Base-by-base conservation (phyloP, 108 stramenopile genomes). In the Epipyxis sp. region DNA sequence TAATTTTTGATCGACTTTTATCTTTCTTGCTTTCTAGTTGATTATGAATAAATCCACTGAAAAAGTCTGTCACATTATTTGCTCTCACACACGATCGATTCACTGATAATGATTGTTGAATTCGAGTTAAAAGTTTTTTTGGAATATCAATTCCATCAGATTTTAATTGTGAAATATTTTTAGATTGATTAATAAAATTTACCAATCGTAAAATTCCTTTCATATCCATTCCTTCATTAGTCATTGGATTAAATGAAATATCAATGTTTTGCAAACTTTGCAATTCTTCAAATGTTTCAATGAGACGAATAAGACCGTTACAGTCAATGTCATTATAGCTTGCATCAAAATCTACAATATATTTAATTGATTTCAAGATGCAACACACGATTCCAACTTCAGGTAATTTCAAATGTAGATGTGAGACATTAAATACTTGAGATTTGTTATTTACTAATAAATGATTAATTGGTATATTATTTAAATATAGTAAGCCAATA, bases 231-330 rank as follows among this genome's bases (percentile, higher is more conserved):
- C 3, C 25, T 65, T 65, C 61, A 37, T 65, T 65, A 6, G 61
- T 65, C 6, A 65, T 25, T 16, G 61, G 61, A 65, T 65, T 65
- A 37, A 13, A 65, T 3, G 61, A 65, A 3, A 65, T 10, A 37
- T 65, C 61, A 65, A 65, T 65, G 61, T 3, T 13, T 25, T 37
- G 3, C 34, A 65, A 6, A 6, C 34, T 6, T 37, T 16, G 61
- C 6, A 32, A 35, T 37, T 65, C 25, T 25, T 65, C 6, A 25
- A 65, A 32, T 3, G 25, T 37, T 13, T 65, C 34, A 65, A 65
- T 35, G 34, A 65, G 61, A 29, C 10, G 6, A 29, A 32, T 3
- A 32, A 25, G 6, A 29, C 61, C 61, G 20, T 65, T 65, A 6
- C 30, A 16, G 34, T 3, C 34, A 32, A 65, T 65, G 13, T 32